Evolutionary conservation across 2,329 filamentous ascomycete species (phyloP).

Genomic region (Talaromyces sp.): DNA sequence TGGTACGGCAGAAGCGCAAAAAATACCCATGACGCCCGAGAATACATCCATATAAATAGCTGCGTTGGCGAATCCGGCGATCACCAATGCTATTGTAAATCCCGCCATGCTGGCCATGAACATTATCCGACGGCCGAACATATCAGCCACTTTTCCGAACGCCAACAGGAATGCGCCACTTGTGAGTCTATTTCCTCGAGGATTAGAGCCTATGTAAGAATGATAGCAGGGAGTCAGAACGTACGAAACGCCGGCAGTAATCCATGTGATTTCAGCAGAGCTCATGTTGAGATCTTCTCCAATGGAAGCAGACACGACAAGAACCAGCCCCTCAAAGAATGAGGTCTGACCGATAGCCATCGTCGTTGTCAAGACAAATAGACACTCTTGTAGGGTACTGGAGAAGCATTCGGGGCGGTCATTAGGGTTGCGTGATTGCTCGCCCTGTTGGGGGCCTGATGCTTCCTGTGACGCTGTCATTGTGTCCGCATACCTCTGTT

Average conservation of each 20-base stretch:
- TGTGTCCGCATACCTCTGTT: not conserved
- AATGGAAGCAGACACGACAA: constrained; percentile 63
- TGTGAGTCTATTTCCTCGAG: constrained; percentile 48
- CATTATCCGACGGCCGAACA: constrained; percentile 62
- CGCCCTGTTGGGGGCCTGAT: not conserved
- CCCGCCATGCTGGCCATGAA: constrained; percentile 61
- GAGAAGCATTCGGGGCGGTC: constrained; percentile 53
- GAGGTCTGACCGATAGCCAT: constrained; percentile 64
- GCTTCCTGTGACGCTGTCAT: not conserved
- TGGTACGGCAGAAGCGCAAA: constrained; percentile 62
- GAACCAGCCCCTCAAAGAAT: constrained; percentile 59
- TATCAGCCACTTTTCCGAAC: constrained; percentile 64
- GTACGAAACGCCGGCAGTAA: constrained; percentile 59
- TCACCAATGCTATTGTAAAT: constrained; percentile 59
- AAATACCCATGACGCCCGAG: constrained; percentile 62
- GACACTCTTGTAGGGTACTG: constrained; percentile 61
- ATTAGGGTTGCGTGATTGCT: constrained; percentile 10
- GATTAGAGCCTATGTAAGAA: not conserved
- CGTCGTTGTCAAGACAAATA: constrained; percentile 66
- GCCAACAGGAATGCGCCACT: constrained; percentile 65
- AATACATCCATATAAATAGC: constrained; percentile 62
- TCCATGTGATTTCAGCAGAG: constrained; percentile 66
- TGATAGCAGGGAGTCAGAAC: constrained; percentile 24
- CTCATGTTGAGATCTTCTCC: constrained; percentile 61
- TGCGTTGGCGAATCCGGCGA: constrained; percentile 59